Conservation (phyloP, 2,329 filamentous ascomycete species). For the Xylaria sp. region DNA sequence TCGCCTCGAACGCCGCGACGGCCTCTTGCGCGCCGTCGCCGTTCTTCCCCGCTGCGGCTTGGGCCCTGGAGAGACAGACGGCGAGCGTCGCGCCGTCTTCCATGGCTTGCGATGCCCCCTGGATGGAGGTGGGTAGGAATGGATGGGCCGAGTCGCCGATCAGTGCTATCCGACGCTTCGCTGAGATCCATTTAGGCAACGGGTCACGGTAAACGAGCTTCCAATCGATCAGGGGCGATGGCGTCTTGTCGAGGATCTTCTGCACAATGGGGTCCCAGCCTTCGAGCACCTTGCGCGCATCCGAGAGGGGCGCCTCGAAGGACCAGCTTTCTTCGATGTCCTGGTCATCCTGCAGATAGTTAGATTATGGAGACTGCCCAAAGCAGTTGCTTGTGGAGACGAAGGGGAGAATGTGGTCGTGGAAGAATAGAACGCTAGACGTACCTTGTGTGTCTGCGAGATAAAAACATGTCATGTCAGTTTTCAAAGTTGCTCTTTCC, state of each 20-base stretch:
- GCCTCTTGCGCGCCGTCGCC: conserved; percentile 46
- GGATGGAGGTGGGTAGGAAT: conserved; percentile 54
- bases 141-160: conserved; percentile 58
- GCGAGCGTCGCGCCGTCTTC: conserved; percentile 56
- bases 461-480: too few relatives aligned
- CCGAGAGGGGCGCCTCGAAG: conserved; percentile 32
- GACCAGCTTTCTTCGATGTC: conserved; percentile 37
- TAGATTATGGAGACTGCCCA: too few relatives aligned
- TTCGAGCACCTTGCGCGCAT: conserved; percentile 41
- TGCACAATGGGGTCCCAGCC: conserved; percentile 45
- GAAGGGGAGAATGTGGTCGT: too few relatives aligned
- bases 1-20: conserved; percentile 50
- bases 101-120: conserved; percentile 55
- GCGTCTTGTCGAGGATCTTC: conserved; percentile 48
- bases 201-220: conserved; percentile 47
- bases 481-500: too few relatives aligned
- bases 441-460: conserved; percentile 57
- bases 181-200: conserved; percentile 49
- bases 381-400: too few relatives aligned
- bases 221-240: conserved; percentile 43
- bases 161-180: conserved; percentile 47
- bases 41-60: conserved; percentile 32
- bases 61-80: conserved; percentile 45
- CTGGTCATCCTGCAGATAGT: conserved; percentile 32
- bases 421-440: too few relatives aligned